Percentiles rank a stretch among this genome's conserved stretches.
Conservation (phyloP, 805 yeast species). For the Yamadazyma akitaensis region DNA sequence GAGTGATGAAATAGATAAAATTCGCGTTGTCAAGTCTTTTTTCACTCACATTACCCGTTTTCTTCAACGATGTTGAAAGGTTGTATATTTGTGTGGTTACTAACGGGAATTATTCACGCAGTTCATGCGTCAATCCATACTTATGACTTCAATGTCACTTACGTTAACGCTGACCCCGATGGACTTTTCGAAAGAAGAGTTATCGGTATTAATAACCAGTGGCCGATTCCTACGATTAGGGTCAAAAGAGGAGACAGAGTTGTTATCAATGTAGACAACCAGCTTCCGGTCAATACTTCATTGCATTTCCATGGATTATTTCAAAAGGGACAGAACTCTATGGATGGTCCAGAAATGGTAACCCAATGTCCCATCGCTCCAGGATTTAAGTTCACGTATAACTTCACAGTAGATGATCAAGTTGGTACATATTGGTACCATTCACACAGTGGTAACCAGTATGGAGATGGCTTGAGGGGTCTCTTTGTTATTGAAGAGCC, state of each 20-base stretch:
- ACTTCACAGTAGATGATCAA: conserved; percentile 36
- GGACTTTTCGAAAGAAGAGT: conserved; percentile 49
- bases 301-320: conserved; percentile 47
- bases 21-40: neutral
- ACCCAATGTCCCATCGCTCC: conserved; percentile 47
- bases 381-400: conserved; percentile 34
- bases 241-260: conserved; percentile 41
- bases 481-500: conserved; percentile 54
- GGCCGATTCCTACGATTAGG: conserved; percentile 43
- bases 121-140: conserved; percentile 27
- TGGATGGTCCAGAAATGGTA: conserved; percentile 47
- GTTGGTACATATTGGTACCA: conserved; percentile 64
- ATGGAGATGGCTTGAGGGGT: conserved; percentile 75
- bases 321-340: conserved; percentile 32
- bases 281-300: conserved; percentile 31
- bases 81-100: neutral
- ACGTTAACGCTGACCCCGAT: conserved; percentile 52
- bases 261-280: conserved; percentile 32
- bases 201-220: conserved; percentile 53
- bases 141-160: conserved; percentile 36
- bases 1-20: neutral
- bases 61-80: neutral
- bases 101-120: neutral
- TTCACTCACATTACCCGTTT: no score
- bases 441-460: conserved; percentile 73